Percentiles rank a stretch among this genome's conserved stretches.
These are phyloP conservation scores for Penicillium simplicissimum DNA, from an alignment of 495 filamentous ascomycete species.

Conservation along the genomic window DNA sequence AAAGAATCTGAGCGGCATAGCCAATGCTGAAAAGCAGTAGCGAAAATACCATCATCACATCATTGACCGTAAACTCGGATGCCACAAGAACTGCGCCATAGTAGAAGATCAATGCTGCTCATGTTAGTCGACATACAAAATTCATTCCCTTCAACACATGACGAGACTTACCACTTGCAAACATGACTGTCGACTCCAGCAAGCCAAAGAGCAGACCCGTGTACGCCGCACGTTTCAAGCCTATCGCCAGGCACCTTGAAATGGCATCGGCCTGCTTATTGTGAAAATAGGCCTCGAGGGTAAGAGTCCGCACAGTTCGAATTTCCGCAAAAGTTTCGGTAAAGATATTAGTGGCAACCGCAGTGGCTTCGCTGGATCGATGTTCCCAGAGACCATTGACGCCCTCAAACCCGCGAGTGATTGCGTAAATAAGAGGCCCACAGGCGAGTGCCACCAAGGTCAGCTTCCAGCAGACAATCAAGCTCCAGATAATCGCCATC, in stretches of 20 bases:
- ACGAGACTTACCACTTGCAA: constrained; percentile 57
- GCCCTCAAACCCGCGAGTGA: constrained; percentile 61
- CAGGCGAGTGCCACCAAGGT: constrained; percentile 73
- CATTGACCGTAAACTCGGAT: constrained; percentile 47
- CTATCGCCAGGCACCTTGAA: constrained; percentile 27
- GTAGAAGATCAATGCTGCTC: constrained; percentile 76
- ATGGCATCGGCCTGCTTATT: constrained; percentile 59
- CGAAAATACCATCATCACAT: constrained; percentile 74
- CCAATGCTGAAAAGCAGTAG: constrained; percentile 78
- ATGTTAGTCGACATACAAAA: constrained; percentile 3
- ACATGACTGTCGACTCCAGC: constrained; percentile 66
- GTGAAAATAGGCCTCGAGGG: constrained; percentile 74
- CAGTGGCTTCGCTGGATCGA: constrained; percentile 60
- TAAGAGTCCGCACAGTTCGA: constrained; percentile 75
- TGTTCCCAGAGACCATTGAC: constrained; percentile 72
- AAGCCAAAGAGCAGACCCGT: constrained; percentile 75
- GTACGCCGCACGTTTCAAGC: constrained; percentile 50
- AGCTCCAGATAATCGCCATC: constrained; percentile 71
- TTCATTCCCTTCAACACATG: too few species aligned
- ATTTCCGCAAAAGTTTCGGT: constrained; percentile 82
- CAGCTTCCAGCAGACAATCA: constrained; percentile 76
- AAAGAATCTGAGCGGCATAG: constrained; percentile 66
- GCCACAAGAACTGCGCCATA: constrained; percentile 69
- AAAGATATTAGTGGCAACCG: constrained; percentile 58
- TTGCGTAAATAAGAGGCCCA: constrained; percentile 65